Evolutionary conservation across 2,329 filamentous ascomycete species (phyloP).

Genomic region (Apiospora marii): DNA sequence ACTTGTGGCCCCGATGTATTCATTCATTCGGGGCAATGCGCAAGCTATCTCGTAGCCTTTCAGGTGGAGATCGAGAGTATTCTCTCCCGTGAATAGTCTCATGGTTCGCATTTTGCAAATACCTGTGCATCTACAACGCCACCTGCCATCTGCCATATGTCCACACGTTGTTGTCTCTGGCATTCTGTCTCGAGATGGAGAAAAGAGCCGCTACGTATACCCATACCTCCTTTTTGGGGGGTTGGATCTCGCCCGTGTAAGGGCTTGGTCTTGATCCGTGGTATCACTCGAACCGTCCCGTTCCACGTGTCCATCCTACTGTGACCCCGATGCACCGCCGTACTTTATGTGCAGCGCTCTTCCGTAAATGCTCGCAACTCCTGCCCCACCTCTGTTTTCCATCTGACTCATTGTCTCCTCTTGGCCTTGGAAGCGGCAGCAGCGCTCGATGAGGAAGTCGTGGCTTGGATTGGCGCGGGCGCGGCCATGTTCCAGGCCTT

Average conservation of each 20-base stretch:
- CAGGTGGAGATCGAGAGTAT: background rate
- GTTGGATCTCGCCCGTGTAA: background rate
- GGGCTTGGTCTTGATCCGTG: background rate
- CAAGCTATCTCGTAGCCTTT: background rate
- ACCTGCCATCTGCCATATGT: background rate
- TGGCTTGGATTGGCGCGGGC: conserved; percentile 39
- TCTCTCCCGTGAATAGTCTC: background rate
- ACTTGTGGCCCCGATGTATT: background rate
- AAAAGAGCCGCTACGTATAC: background rate
- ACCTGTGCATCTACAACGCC: background rate
- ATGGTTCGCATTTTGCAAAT: background rate
- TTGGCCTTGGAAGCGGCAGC: background rate
- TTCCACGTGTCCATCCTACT: background rate
- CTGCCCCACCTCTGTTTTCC: background rate
- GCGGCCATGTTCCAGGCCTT: conserved; percentile 68
- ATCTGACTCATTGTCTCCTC: conserved; percentile 35
- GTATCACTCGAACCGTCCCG: background rate
- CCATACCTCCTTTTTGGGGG: background rate
- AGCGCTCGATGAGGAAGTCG: background rate
- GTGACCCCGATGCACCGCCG: background rate
- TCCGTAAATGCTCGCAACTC: background rate
- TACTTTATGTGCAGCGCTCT: background rate
- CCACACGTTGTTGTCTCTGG: background rate
- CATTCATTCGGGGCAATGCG: background rate
- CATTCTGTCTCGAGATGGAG: background rate